Conservation (phyloP, 2,329 filamentous ascomycete species). For the Clarireedia homoeocarpa region DNA sequence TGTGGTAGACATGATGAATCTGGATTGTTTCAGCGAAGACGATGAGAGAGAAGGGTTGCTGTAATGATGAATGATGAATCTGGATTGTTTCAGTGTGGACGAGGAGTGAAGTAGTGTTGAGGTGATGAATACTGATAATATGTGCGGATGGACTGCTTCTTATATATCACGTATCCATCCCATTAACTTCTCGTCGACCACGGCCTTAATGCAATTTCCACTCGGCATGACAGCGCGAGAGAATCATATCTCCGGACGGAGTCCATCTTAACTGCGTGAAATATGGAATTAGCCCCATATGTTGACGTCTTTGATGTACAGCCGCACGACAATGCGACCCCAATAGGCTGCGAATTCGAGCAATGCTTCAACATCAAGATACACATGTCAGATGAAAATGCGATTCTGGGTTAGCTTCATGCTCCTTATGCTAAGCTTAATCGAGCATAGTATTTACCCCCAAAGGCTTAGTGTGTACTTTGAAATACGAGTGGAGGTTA, state of each 20-base stretch:
- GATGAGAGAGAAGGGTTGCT: no score
- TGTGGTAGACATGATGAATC: neutral
- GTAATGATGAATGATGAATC: neutral
- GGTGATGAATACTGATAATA: neutral
- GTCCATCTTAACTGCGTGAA: neutral
- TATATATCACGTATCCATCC: no score
- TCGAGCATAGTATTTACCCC: neutral
- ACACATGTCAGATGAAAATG: neutral
- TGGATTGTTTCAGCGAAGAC: no score
- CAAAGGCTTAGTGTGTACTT: neutral
- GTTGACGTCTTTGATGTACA: neutral
- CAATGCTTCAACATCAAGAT: no score
- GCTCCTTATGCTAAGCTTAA: neutral
- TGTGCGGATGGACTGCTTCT: no score
- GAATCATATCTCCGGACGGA: neutral
- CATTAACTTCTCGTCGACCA: no score
- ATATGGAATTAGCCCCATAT: neutral
- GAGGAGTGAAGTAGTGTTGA: no score
- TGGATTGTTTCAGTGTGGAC: no score
- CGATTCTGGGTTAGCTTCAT: neutral
- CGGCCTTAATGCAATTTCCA: no score
- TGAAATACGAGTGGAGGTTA: conserved; percentile 3
- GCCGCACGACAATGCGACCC: no score
- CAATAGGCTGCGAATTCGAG: no score
- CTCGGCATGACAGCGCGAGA: no score